These are phyloP conservation scores for Voacanga thouarsii DNA, from an alignment of 257 asterid genomes.

Conservation along the genomic window DNA sequence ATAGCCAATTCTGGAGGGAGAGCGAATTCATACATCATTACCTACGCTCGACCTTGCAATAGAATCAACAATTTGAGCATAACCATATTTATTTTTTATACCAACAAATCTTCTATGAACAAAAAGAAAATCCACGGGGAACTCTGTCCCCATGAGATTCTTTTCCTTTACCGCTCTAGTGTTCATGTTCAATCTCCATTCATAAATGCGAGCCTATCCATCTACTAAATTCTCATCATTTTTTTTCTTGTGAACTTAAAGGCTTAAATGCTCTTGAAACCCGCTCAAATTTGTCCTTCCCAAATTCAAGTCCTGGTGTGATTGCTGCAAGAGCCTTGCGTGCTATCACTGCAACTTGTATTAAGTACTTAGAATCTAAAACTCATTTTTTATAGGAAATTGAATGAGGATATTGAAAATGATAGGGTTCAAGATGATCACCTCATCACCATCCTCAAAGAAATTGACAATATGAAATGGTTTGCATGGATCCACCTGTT, in stretches of 20 bases:
- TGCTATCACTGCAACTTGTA: constrained; percentile 44
- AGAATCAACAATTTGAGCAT: constrained; percentile 38
- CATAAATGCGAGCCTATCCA: constrained; percentile 28
- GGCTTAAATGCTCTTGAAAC: constrained; percentile 38
- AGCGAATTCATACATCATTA: neutral
- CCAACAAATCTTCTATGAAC: constrained; percentile 43
- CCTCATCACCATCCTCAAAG: constrained; percentile 52
- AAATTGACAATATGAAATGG: constrained; percentile 60
- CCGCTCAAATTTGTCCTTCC: constrained; percentile 43
- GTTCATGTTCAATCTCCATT: constrained; percentile 51
- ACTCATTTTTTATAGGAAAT: neutral
- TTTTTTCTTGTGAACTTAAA: neutral
- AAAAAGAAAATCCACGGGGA: constrained; percentile 56
- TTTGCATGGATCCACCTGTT: constrained; percentile 43
- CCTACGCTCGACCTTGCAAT: constrained; percentile 47
- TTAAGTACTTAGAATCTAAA: neutral
- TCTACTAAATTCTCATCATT: constrained; percentile 14
- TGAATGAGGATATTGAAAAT: no score
- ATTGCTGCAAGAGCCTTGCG: constrained; percentile 42
- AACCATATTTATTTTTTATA: constrained; percentile 35
- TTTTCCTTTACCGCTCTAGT: constrained; percentile 43
- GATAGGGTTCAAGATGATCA: constrained; percentile 7
- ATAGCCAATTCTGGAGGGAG: no score
- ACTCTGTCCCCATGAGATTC: constrained; percentile 35
- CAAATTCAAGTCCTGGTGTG: constrained; percentile 55